These are phyloP conservation scores for Pyrenula aspistea DNA, from an alignment of 495 filamentous ascomycete species.

Conservation along the genomic window DNA sequence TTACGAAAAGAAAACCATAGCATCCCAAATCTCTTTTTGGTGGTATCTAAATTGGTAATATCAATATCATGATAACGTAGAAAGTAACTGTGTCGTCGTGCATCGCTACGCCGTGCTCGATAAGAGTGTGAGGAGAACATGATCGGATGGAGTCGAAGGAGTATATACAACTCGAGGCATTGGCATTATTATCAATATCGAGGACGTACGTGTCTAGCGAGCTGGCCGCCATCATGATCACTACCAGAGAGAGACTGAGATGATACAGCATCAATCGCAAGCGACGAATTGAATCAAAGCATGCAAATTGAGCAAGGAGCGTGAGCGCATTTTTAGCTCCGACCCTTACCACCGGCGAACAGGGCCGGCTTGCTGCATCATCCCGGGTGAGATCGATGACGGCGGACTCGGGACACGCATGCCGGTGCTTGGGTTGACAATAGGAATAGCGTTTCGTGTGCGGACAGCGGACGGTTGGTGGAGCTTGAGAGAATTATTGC, in stretches of 20 bases:
- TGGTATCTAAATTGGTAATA: neutral
- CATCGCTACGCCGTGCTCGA: neutral
- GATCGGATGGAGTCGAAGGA: neutral
- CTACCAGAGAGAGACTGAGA: neutral
- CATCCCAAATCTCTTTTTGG: neutral
- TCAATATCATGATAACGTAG: neutral
- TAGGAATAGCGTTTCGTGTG: slow-evolving; percentile 91
- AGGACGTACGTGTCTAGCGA: neutral
- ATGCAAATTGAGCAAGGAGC: neutral
- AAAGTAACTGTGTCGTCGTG: neutral
- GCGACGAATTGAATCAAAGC: neutral
- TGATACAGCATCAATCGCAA: neutral
- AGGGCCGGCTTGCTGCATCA: slow-evolving; percentile 60
- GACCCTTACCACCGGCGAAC: slow-evolving; percentile 44
- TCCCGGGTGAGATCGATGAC: slow-evolving; percentile 72
- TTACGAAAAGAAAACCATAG: neutral
- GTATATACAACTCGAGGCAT: neutral
- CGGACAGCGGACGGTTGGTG: slow-evolving; percentile 82
- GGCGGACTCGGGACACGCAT: slow-evolving; percentile 83
- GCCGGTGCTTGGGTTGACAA: slow-evolving; percentile 92
- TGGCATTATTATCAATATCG: neutral
- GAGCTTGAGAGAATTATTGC: slow-evolving; percentile 53
- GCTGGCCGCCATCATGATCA: neutral
- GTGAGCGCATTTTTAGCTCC: neutral
- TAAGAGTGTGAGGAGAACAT: neutral